Evolutionary conservation across 1,284 basidiomycete species (phyloP), one percentile per base, ranked within the genome.

Genomic region (Fomitopsis schrenkii): DNA sequence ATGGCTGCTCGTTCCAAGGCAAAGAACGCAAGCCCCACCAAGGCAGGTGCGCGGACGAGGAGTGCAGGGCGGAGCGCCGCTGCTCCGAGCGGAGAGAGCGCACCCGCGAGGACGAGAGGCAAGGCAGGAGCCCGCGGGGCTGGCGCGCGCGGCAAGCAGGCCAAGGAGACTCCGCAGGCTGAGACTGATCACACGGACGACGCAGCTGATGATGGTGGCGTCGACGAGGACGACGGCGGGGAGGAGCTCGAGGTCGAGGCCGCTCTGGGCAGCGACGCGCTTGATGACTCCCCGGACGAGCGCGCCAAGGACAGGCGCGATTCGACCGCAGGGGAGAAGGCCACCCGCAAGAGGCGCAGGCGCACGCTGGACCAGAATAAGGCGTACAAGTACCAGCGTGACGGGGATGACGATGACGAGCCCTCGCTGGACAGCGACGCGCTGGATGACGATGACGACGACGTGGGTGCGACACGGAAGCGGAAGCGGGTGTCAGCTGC

Each of bases 401-500:
- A 59, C 3, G 62, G 55, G 14, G 59, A 28, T 14, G 57, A 61
- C n/a, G 54, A 59, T n/a, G 61, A 64, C 19, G 58, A 41, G 54
- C 28, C 57, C 17, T 65, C 63, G 1, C 63, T 70, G 19, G 61
- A 70, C 46, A 70, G 66, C 26, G 69, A 70, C 14, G 72, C 71
- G 12, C 59, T 71, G n/a, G 69, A 68, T 64, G 75, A 75, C 3
- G 75, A 36, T 36, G 38, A 76, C 52, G 52, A 40, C n/a, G 52
- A 54, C 12, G 52, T 28, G 5, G 76, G 75, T 42, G 71, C 68
- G 12, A 56, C 55, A 28, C 62, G 59, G 52, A 67, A 66, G 66
- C 70, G 77, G 19, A 80, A 78, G 64, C 72, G 74, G 14, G 60
- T 44, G 15, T 57, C 68, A 41, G 8, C 22, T 28, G 68, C 63